Base-by-base conservation (phyloP, 139 green algal genomes). In the Chlamydomonas sp. region DNA sequence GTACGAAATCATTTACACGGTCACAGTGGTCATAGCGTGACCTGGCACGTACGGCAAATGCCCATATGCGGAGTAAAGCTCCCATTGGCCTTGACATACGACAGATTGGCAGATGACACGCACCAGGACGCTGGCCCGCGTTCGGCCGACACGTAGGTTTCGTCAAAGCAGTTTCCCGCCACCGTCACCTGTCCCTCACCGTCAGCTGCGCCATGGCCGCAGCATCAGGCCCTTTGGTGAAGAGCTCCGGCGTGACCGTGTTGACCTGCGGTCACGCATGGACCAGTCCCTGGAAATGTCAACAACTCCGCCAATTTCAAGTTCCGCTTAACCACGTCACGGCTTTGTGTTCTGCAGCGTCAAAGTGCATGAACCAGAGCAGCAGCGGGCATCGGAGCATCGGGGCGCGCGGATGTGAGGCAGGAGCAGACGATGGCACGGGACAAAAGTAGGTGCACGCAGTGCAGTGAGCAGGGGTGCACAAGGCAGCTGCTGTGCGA, bases 161-260 rank as follows among this genome's bases (percentile, higher is more conserved):
- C 66, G 6, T 66, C 14, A 76, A 73, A 17, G n/a, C 12, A 7
- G 7, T 4, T n/a, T 9, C 5, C 15, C 66, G 16, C 66, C n/a
- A n/a, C 6, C 6, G 5, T 9, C 9, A n/a, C 63, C 16, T 17
- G n/a, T 2, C 31, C 79, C 60, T 1, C n/a, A 82, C 78, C 71
- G 87, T 17, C 57, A 76, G 60, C 0, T 66, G 31, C 1, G 94
- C 94, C 94, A 97, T 97, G 18, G 87, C 64, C 10, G 20, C 68
- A 16, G 95, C 90, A 80, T 95, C 90, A 7, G 92, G 90, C 7
- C 93, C 95, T 16, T 86, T 5, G 12, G 77, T 31, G 73, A 97
- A 97, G 9, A 97, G 91, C 4, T 80, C 79, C 3, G 95, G 95
- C 2, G 95, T 97, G 57, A 95, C 91, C 59, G 95, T 79, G 76